These are phyloP conservation scores for Phytophthora capsici DNA, from an alignment of 352 stramenopile genomes.

Conservation along the genomic window DNA sequence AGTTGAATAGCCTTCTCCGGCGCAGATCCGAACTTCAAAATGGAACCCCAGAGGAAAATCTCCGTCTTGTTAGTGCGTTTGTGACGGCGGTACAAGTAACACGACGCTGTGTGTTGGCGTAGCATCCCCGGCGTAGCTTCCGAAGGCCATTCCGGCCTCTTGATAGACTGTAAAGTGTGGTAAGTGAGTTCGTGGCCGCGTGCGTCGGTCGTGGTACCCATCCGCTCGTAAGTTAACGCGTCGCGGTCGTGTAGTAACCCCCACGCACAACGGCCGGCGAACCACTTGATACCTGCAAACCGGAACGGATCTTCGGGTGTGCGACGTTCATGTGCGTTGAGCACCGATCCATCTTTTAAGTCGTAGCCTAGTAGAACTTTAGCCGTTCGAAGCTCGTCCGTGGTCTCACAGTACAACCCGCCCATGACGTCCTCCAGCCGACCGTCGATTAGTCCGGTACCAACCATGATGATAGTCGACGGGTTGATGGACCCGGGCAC, in stretches of 20 bases:
- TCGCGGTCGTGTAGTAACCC: slow-evolving; percentile 42
- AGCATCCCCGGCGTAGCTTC: slow-evolving; percentile 43
- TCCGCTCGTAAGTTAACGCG: slow-evolving; percentile 51
- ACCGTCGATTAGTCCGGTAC: slow-evolving; percentile 35
- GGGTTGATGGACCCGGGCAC: slow-evolving; percentile 33
- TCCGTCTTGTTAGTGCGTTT: slow-evolving; percentile 37
- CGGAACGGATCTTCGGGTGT: slow-evolving; percentile 41
- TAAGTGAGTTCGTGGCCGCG: slow-evolving; percentile 48
- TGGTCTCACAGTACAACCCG: slow-evolving; percentile 53
- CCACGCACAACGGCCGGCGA: slow-evolving; percentile 36
- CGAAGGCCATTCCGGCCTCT: slow-evolving; percentile 47
- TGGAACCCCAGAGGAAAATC: slow-evolving; percentile 47
- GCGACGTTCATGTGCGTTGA: slow-evolving; percentile 41
- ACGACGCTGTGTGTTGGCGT: slow-evolving; percentile 42
- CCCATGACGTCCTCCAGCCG: slow-evolving; percentile 48
- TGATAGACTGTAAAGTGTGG: slow-evolving; percentile 54
- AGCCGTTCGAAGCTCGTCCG: slow-evolving; percentile 40
- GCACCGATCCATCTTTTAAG: slow-evolving; percentile 38
- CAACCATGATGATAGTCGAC: slow-evolving; percentile 40
- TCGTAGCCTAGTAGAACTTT: slow-evolving; percentile 47
- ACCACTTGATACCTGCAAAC: slow-evolving; percentile 64
- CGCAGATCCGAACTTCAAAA: slow-evolving; percentile 38
- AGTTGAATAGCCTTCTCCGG: slow-evolving; percentile 43
- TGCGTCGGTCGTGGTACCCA: slow-evolving; percentile 38
- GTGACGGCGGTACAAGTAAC: slow-evolving; percentile 45